Evolutionary conservation across 2,329 filamentous ascomycete genomes (phyloP).

Genomic region (Coniosporium tulheliwenetii): DNA sequence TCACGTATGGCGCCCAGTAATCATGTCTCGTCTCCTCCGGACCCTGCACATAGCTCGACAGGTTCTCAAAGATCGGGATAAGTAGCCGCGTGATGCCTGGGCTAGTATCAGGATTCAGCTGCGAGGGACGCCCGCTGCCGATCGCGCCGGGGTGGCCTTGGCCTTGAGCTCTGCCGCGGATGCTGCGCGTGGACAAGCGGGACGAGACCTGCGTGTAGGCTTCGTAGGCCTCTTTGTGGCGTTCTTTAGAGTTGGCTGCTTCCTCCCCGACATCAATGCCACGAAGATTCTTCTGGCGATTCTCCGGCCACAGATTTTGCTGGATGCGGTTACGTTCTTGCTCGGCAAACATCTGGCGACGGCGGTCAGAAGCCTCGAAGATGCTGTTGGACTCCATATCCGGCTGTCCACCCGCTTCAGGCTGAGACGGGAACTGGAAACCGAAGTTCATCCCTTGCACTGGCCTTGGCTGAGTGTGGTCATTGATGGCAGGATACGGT

Average conservation of each 20-base stretch:
- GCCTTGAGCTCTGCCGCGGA: background rate
- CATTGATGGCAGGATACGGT: too few relatives aligned
- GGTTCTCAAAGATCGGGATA: constrained; percentile 25
- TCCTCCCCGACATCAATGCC: constrained; percentile 12
- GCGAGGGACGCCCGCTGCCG: background rate
- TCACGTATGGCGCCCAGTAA: constrained; percentile 24
- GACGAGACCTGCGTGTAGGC: constrained; percentile 2
- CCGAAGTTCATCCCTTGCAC: too few relatives aligned
- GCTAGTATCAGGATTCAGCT: constrained; percentile 3
- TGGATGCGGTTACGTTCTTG: constrained; percentile 4
- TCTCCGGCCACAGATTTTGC: constrained; percentile 1
- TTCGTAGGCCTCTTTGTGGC: constrained; percentile 14
- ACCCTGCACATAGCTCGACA: constrained; percentile 23
- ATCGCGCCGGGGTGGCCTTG: constrained; percentile 1
- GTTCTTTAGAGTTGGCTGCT: constrained; percentile 9
- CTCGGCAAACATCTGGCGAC: constrained; percentile 1
- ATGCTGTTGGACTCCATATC: too few relatives aligned
- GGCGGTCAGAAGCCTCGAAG: too few relatives aligned
- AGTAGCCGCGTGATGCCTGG: constrained; percentile 19
- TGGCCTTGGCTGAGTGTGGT: too few relatives aligned
- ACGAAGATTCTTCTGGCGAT: constrained; percentile 3
- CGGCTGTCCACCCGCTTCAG: too few relatives aligned
- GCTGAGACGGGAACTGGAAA: too few relatives aligned
- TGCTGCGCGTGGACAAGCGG: background rate
- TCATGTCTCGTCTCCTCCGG: constrained; percentile 14